Conservation (phyloP, 352 stramenopile genomes). For the Globisporangium recalcitrans region DNA sequence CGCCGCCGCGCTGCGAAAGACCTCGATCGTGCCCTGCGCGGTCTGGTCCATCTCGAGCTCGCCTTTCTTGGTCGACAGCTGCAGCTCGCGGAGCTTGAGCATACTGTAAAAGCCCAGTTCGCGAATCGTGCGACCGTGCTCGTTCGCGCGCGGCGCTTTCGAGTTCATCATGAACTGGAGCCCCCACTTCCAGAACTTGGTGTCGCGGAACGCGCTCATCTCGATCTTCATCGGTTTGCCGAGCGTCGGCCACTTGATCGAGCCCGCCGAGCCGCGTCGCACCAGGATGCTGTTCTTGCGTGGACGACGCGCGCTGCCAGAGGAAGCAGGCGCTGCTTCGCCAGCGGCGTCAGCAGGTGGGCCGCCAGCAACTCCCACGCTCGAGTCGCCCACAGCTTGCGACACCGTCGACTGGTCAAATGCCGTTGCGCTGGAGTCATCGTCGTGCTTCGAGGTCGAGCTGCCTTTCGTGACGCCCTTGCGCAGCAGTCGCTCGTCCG, state of each 20-base stretch:
- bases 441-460: constrained; percentile 9
- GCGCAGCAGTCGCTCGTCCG: constrained; percentile 59
- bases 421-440: background rate
- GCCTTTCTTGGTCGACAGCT: constrained; percentile 69
- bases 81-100: constrained; percentile 75
- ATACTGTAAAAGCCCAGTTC: constrained; percentile 86
- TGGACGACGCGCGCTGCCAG: background rate
- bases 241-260: constrained; percentile 30
- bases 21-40: constrained; percentile 76
- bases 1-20: constrained; percentile 53
- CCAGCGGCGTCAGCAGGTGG: constrained; percentile 32
- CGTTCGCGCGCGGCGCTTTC: constrained; percentile 68
- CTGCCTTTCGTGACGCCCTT: constrained; percentile 29
- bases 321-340: constrained; percentile 10
- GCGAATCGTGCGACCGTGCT: constrained; percentile 75
- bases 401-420: constrained; percentile 16
- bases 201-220: constrained; percentile 71
- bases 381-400: constrained; percentile 8
- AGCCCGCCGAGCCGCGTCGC: constrained; percentile 7
- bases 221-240: constrained; percentile 84
- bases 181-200: constrained; percentile 86
- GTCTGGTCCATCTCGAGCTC: constrained; percentile 87
- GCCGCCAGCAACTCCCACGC: constrained; percentile 29
- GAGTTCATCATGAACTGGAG: constrained; percentile 82
- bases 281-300: constrained; percentile 21